Percentiles rank a stretch among this genome's conserved stretches.
Conservation (phyloP, 2,329 filamentous ascomycete genomes). For the Monosporascus sp. region DNA sequence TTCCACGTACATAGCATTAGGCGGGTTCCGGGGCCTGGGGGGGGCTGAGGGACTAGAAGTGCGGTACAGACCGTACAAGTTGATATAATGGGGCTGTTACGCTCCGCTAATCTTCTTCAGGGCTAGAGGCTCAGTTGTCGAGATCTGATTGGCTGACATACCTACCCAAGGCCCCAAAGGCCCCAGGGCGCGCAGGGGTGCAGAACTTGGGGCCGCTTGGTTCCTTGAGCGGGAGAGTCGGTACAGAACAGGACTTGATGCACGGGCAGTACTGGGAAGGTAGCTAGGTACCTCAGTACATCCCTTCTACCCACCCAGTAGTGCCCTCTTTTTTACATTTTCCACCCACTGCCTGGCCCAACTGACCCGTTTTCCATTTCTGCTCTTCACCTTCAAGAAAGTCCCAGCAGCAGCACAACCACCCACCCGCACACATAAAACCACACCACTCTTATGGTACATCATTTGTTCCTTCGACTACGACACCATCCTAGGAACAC, state of each 20-base stretch:
- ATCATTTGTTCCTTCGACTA: constrained; percentile 12
- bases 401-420: constrained; percentile 1
- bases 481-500: constrained; percentile 11
- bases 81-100: background rate
- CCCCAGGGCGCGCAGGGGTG: background rate
- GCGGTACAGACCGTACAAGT: background rate
- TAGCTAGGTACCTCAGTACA: background rate
- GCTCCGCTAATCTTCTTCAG: background rate
- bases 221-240: background rate
- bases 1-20: no score
- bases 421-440: constrained; percentile 1
- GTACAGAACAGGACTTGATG: background rate
- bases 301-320: background rate
- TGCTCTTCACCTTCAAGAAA: background rate
- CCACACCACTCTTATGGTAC: constrained; percentile 16
- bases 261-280: no score
- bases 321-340: background rate
- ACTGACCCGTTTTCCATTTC: background rate
- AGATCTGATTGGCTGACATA: background rate
- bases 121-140: background rate
- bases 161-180: background rate
- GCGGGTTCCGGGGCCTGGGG: no score
- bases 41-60: background rate
- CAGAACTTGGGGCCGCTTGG: background rate
- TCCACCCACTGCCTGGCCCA: background rate